phyloP scores from a whole-genome alignment of 768 basidiomycete genomes.

The Brasilioporus rufonigricans region DNA sequence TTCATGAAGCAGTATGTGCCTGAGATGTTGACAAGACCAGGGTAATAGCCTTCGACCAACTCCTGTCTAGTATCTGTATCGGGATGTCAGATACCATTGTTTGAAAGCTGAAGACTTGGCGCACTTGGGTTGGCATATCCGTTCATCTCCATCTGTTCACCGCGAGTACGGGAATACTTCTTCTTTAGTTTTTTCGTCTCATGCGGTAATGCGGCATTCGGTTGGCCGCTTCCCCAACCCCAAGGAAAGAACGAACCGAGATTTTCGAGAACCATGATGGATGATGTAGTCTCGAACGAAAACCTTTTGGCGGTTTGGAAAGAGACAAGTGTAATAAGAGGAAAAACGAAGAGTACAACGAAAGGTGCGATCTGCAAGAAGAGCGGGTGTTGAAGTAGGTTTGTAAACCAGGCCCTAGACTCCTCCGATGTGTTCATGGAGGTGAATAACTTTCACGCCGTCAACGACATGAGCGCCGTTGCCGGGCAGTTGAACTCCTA shows the following conservation, averaged over 20 bases:
- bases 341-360: conserved; percentile 46
- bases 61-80: conserved; percentile 25
- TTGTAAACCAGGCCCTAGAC: conserved; percentile 38
- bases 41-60: conserved; percentile 54
- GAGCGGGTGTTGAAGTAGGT: conserved; percentile 36
- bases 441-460: conserved; percentile 23
- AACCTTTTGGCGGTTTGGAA: conserved; percentile 31
- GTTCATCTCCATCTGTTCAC: conserved; percentile 54
- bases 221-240: conserved; percentile 50
- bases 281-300: conserved; percentile 26
- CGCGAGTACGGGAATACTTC: conserved; percentile 49
- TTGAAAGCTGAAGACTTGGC: conserved; percentile 2
- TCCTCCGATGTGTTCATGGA: conserved; percentile 48
- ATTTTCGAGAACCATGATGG: conserved; percentile 56
- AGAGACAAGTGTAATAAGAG: conserved; percentile 33
- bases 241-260: conserved; percentile 57
- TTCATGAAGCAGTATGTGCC: conserved; percentile 99
- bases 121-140: conserved; percentile 32
- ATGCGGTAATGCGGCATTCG: conserved; percentile 21
- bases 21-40: conserved; percentile 92
- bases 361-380: conserved; percentile 61
- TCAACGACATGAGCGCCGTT: conserved; percentile 29
- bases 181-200: conserved; percentile 47
- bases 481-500: conserved; percentile 9
- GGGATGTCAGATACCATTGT: not conserved